Percentiles rank a stretch among this genome's conserved stretches.
Conservation (phyloP, 148 eudicot species). For the Vaccinium macrocarpon region DNA sequence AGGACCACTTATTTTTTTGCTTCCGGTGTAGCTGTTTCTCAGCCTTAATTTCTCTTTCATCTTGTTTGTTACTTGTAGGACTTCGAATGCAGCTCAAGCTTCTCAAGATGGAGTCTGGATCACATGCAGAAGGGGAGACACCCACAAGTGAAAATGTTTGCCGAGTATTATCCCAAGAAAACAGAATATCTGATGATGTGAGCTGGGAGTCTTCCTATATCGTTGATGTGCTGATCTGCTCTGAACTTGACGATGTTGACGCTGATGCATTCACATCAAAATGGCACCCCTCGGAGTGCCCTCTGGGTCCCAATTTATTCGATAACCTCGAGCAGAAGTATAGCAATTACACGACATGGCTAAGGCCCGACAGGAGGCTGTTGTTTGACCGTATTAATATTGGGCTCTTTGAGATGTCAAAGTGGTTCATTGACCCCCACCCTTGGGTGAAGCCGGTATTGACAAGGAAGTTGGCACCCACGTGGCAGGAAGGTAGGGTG, state of each 20-base stretch:
- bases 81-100: conserved; percentile 83
- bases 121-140: conserved; percentile 32
- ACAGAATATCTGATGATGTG: conserved; percentile 18
- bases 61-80: conserved; percentile 31
- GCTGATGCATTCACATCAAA: conserved; percentile 34
- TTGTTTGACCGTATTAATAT: conserved; percentile 67
- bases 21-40: neutral
- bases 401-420: conserved; percentile 41
- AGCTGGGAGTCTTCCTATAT: conserved; percentile 67
- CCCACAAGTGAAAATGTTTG: conserved; percentile 47
- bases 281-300: conserved; percentile 50
- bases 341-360: conserved; percentile 25
- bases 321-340: conserved; percentile 73
- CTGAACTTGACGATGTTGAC: conserved; percentile 40
- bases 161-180: conserved; percentile 21
- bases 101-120: conserved; percentile 70
- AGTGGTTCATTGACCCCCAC: conserved; percentile 28
- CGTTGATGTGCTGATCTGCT: conserved; percentile 43
- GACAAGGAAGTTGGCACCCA: conserved; percentile 10
- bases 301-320: conserved; percentile 51
- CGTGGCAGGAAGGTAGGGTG: conserved; percentile 31
- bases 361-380: conserved; percentile 55
- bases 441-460: conserved; percentile 35
- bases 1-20: neutral
- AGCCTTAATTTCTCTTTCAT: neutral